Percentiles rank a stretch among this genome's conserved stretches.
phyloP scores from a whole-genome alignment of 2,329 filamentous ascomycete genomes.

The Diaporthe ampelina region DNA sequence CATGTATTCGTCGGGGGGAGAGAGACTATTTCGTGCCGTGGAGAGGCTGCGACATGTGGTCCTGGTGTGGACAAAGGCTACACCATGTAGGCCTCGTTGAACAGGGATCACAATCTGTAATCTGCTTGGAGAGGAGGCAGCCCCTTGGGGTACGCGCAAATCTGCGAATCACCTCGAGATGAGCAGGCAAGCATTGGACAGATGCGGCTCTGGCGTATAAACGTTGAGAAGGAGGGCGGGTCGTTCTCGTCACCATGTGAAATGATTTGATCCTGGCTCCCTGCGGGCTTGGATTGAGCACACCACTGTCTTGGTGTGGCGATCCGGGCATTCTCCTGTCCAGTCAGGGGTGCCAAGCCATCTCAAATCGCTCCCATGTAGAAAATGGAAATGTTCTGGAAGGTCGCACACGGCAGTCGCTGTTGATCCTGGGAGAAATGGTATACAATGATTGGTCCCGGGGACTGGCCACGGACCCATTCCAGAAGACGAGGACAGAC shows the following conservation, averaged over 20 bases:
- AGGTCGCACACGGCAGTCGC: neutral
- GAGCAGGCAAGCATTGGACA: neutral
- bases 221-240: neutral
- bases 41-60: neutral
- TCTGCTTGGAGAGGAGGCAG: neutral
- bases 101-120: neutral
- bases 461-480: neutral
- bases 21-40: no score
- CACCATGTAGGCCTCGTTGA: neutral
- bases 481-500: neutral
- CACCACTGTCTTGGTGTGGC: neutral
- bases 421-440: neutral
- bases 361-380: no score
- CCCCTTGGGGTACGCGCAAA: neutral
- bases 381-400: neutral
- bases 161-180: neutral
- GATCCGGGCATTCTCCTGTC: neutral
- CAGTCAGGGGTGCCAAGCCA: neutral
- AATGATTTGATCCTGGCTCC: no score
- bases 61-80: neutral
- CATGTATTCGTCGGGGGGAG: no score
- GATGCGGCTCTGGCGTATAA: neutral
- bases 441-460: slow-evolving; percentile 2
- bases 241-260: no score
- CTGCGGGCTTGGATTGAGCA: no score